Conservation (phyloP, 345 rosid species). For the Citrus reticulata region DNA sequence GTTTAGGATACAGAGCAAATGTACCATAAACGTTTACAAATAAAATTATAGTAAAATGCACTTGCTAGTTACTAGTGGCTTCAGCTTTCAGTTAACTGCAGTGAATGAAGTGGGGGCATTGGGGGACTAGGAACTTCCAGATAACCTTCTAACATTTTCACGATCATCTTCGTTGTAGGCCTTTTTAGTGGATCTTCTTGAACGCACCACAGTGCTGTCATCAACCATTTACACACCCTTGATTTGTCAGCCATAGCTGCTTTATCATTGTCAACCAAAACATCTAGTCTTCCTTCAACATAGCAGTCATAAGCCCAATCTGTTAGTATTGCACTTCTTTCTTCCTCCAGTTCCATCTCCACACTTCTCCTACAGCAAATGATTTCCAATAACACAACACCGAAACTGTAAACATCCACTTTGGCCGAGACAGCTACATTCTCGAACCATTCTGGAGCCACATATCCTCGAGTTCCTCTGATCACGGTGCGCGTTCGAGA, state of each 20-base stretch:
- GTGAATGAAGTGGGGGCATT: background rate
- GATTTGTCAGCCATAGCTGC: constrained; percentile 6
- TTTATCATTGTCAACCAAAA: constrained; percentile 3
- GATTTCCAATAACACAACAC: constrained; percentile 20
- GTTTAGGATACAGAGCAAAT: background rate
- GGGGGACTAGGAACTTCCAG: constrained; percentile 15
- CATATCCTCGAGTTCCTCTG: constrained; percentile 19
- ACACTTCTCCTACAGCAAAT: constrained; percentile 19
- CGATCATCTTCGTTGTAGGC: constrained; percentile 22
- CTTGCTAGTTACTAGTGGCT: background rate
- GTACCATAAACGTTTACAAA: background rate
- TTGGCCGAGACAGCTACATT: constrained; percentile 16
- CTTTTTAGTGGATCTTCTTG: constrained; percentile 25
- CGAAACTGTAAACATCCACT: constrained; percentile 32
- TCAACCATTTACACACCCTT: constrained; percentile 15
- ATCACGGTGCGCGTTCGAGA: constrained; percentile 6
- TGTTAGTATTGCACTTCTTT: constrained; percentile 5
- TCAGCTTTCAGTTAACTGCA: background rate
- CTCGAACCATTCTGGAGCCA: constrained; percentile 27
- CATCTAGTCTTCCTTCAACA: constrained; percentile 8
- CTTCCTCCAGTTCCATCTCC: background rate
- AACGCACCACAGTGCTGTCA: constrained; percentile 20
- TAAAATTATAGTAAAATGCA: background rate
- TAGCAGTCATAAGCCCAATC: constrained; percentile 24
- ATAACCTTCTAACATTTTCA: constrained; percentile 22